Evolutionary conservation across 2,329 filamentous ascomycete genomes (phyloP).

Genomic region (Penicillium freii): DNA sequence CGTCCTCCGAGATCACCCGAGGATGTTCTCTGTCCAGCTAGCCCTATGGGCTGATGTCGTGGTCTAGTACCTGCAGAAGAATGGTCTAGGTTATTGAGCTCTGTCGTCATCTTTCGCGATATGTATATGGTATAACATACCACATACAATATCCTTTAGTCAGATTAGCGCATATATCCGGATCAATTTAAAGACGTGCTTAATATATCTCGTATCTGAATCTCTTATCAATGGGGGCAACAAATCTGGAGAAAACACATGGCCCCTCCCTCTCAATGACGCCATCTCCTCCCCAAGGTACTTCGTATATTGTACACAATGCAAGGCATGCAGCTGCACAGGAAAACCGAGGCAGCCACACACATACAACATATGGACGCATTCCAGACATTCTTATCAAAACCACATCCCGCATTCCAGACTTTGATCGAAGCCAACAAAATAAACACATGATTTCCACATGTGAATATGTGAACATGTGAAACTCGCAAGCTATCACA

Average conservation of each 20-base stretch:
- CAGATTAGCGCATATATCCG: neutral
- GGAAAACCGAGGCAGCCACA: neutral
- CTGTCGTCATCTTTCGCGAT: constrained; percentile 3
- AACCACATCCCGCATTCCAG: neutral
- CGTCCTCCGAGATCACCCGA: constrained; percentile 23
- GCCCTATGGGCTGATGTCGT: constrained; percentile 6
- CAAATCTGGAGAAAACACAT: constrained; percentile 7
- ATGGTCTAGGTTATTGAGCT: constrained; percentile 11
- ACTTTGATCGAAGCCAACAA: neutral
- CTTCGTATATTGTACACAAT: neutral
- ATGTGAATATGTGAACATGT: constrained; percentile 1
- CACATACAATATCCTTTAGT: neutral
- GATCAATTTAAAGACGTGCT: neutral
- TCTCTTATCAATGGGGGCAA: constrained; percentile 2
- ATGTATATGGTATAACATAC: neutral
- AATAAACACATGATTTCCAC: neutral
- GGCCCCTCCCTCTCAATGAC: constrained; percentile 2
- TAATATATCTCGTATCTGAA: neutral
- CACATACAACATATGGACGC: neutral
- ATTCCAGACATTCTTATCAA: neutral
- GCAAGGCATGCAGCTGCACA: neutral
- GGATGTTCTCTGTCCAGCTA: neutral
- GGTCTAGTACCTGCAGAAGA: constrained; percentile 17
- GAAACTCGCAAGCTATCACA: neutral
- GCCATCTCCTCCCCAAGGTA: constrained; percentile 1